Evolutionary conservation across 345 rosid genomes (phyloP), one percentile per base, ranked within the genome.

Genomic region (Acer saccharum): DNA sequence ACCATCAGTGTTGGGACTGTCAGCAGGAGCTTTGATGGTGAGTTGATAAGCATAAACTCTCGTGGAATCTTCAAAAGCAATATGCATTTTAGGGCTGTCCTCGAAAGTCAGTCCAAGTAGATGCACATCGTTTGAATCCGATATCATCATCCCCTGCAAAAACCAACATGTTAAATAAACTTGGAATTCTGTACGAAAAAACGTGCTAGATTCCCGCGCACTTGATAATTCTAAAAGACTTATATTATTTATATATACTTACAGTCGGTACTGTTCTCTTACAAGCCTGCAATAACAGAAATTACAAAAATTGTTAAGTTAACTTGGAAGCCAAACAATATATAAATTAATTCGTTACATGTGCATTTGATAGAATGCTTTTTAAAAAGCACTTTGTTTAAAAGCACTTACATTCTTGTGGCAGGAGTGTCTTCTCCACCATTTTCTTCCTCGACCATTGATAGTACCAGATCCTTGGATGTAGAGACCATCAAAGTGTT

Each of bases 1-100:
- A 6, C 93, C 93, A 48, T 88, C 91, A 3, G 89, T 90, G 79
- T 90, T 87, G 74, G 88, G 93, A 46, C 89, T 88, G 58, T 86
- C 7, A 10, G 71, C 81, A 0, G 87, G 87, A 6, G 91, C 84
- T 1, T 14, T 58, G 68, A 90, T 83, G 67, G 84, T 75, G 60
- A 90, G 20, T 43, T 83, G 62, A 39, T 81, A 39, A 35, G 7
- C 84, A 23, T 39, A 14, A 41, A 84, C 81, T 55, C 63, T 35
- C 18, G 50, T 74, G 12, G 81, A 86, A 27, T 71, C 46, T n/a
- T 79, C 82, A 27, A 90, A 35, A 1, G 76, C 78, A 6, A 90
- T 61, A 76, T 90, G 91, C 81, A 84, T 84, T 73, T 87, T 84
- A 63, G 90, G 93, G 62, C 86, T 86, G 73, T 90, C 78, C 60